A percentile compares a stretch with the other conserved stretches of the same genome.
Conservation (phyloP, 108 stramenopile genomes). For the Pelagomonas calceolata region DNA sequence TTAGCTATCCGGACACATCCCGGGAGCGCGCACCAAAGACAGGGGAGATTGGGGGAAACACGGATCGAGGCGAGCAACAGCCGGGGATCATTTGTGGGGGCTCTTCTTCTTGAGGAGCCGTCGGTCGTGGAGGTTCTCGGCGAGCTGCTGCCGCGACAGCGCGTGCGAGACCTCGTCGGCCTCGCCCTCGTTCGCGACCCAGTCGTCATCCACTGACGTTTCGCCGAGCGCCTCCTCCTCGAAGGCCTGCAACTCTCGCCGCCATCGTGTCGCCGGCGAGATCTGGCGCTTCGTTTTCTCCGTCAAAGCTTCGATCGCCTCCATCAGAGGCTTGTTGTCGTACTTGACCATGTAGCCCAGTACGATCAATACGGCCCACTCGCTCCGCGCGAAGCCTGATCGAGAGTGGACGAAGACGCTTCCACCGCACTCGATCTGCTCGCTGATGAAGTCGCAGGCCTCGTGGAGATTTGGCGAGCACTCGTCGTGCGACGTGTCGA, state of each 20-base stretch:
- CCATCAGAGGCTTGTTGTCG: neutral
- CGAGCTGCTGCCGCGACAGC: neutral
- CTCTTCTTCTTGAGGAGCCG: constrained; percentile 1
- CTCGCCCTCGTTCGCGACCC: neutral
- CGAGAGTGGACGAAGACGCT: neutral
- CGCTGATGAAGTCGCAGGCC: neutral
- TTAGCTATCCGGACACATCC: too few species aligned
- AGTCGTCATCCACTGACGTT: neutral
- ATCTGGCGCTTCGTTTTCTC: neutral
- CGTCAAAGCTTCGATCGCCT: neutral
- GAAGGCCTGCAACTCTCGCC: neutral
- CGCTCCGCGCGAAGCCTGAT: neutral
- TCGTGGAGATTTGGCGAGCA: neutral
- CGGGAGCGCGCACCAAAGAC: too few species aligned
- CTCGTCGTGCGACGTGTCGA: neutral
- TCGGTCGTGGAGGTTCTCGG: neutral
- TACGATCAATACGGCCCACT: neutral
- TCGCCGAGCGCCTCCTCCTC: constrained; percentile 1
- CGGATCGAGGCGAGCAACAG: too few species aligned
- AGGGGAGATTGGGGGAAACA: too few species aligned
- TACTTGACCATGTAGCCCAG: neutral
- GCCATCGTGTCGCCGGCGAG: neutral
- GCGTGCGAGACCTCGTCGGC: neutral
- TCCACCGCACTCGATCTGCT: neutral
- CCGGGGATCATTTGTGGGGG: too few species aligned